Percentiles rank a stretch among this genome's conserved stretches.
phyloP scores from a whole-genome alignment of 495 filamentous ascomycete genomes.

The Pseudoneurospora amorphoporcata region DNA sequence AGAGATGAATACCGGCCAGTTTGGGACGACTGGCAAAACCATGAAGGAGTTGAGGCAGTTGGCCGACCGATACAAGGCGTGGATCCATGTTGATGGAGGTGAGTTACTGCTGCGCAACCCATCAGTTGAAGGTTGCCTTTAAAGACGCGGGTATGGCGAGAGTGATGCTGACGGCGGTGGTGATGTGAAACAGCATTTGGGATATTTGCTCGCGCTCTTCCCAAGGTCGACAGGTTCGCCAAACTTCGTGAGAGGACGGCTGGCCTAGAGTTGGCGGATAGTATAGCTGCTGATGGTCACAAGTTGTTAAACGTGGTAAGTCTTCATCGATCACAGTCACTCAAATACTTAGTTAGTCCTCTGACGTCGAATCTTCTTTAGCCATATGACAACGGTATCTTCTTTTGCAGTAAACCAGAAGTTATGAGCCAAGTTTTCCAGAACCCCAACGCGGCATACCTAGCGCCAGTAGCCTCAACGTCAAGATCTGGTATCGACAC shows the following conservation, averaged over 20 bases:
- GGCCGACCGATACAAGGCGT: slow-evolving; percentile 65
- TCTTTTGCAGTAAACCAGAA: slow-evolving; percentile 55
- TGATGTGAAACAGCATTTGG: slow-evolving; percentile 56
- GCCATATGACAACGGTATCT: slow-evolving; percentile 90
- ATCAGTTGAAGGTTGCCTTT: not conserved
- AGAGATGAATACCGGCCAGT: slow-evolving; percentile 86
- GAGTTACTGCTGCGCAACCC: slow-evolving; percentile 6
- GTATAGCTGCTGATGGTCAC: slow-evolving; percentile 76
- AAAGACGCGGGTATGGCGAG: not conserved
- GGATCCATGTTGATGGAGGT: slow-evolving; percentile 85
- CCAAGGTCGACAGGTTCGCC: slow-evolving; percentile 48
- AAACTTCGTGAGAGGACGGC: slow-evolving; percentile 42
- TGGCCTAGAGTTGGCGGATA: slow-evolving; percentile 78
- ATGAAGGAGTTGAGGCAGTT: slow-evolving; percentile 55
- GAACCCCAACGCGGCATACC: slow-evolving; percentile 81
- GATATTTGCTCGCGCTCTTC: slow-evolving; percentile 61
- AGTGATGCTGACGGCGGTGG: not conserved
- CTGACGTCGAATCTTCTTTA: slow-evolving; percentile 12
- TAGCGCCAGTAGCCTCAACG: slow-evolving; percentile 33
- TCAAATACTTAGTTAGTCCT: not conserved
- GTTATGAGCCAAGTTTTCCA: slow-evolving; percentile 56
- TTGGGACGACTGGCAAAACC: slow-evolving; percentile 54
- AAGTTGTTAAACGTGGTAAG: slow-evolving; percentile 82
- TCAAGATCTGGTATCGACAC: slow-evolving; percentile 12
- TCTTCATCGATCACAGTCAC: not conserved